Conservation (phyloP, 805 yeast species). For the Candida piceae region DNA sequence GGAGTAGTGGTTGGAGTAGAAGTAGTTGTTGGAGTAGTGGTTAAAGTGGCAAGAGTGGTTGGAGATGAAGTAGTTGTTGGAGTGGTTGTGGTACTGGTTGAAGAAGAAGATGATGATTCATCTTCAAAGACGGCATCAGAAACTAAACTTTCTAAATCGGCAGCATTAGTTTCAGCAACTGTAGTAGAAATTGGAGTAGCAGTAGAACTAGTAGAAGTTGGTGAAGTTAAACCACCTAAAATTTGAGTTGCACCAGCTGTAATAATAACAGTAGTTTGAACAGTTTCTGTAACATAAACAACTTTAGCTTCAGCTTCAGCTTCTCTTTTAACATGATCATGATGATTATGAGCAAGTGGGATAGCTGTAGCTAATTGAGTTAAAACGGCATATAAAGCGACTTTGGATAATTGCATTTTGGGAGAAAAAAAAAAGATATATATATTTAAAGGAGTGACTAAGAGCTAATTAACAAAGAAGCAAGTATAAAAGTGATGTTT, state of each 20-base stretch:
- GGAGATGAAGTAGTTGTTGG: conserved; percentile 4
- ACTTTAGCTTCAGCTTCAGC: conserved; percentile 13
- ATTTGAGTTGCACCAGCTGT: conserved; percentile 18
- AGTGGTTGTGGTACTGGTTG: neutral
- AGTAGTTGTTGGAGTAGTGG: conserved; percentile 1
- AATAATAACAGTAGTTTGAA: conserved; percentile 19
- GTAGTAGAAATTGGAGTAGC: too few relatives aligned
- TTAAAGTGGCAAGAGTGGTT: conserved; percentile 1
- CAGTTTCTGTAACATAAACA: conserved; percentile 21
- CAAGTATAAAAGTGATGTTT: too few relatives aligned
- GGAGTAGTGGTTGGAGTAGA: conserved; percentile 4
- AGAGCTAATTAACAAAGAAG: too few relatives aligned
- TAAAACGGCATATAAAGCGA: conserved; percentile 17
- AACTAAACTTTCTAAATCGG: too few relatives aligned
- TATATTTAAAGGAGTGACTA: too few relatives aligned
- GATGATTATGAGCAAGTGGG: conserved; percentile 16
- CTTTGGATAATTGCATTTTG: conserved; percentile 15
- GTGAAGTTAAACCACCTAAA: conserved; percentile 7
- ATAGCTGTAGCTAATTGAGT: conserved; percentile 20
- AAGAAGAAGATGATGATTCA: too few relatives aligned
- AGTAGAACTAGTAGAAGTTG: conserved; percentile 1
- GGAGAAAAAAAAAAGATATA: too few relatives aligned
- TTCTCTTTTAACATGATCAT: conserved; percentile 16
- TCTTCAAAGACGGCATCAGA: too few relatives aligned
- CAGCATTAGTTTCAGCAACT: too few relatives aligned